These are phyloP conservation scores for Fallopia convolvulus DNA, from an alignment of 148 eudicot genomes.

Conservation along the genomic window DNA sequence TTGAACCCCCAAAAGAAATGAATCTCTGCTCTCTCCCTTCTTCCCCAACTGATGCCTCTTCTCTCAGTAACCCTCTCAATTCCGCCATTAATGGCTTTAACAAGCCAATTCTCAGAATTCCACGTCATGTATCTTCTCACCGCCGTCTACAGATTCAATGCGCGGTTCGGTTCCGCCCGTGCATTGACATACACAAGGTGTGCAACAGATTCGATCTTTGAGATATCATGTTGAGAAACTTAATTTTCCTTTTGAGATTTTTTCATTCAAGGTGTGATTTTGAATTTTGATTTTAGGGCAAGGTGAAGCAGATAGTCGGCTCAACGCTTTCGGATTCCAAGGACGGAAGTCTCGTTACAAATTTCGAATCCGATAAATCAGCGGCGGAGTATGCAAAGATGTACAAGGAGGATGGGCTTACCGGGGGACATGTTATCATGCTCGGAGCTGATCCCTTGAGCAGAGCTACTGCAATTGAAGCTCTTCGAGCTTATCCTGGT, in stretches of 20 bases:
- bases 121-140: neutral
- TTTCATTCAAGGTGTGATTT: neutral
- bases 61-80: conserved; percentile 1
- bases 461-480: conserved; percentile 7
- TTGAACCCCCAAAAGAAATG: neutral
- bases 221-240: neutral
- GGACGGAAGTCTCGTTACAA: conserved; percentile 7
- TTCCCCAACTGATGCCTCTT: neutral
- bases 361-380: conserved; percentile 16
- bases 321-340: conserved; percentile 14
- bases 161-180: conserved; percentile 46
- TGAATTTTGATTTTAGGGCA: conserved; percentile 9
- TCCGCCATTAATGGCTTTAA: conserved; percentile 10
- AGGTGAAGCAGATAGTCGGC: conserved; percentile 18
- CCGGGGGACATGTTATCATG: conserved; percentile 20
- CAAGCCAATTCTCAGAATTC: neutral
- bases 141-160: conserved; percentile 23
- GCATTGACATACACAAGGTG: conserved; percentile 64
- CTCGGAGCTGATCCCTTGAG: conserved; percentile 20
- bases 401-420: conserved; percentile 9
- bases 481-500: conserved; percentile 19
- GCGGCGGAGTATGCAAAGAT: conserved; percentile 14
- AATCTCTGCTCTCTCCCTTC: neutral
- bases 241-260: neutral
- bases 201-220: neutral